A percentile compares a stretch with the other conserved stretches of the same genome.
Conservation (phyloP, 768 basidiomycete genomes). For the Agaricus subrufescens region DNA sequence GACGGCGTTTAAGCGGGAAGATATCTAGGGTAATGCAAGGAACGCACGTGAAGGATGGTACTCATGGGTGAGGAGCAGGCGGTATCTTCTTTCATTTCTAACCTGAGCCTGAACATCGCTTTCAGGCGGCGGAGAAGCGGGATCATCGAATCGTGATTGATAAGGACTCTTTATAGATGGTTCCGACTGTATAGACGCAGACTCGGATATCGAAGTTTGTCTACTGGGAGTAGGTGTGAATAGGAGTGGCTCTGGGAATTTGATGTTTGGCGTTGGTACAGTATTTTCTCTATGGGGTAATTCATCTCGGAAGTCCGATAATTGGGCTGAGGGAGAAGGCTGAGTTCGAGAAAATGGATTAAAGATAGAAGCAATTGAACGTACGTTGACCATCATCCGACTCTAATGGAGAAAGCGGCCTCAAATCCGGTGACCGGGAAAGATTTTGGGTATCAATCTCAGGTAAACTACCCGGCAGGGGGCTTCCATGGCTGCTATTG, state of each 20-base stretch:
- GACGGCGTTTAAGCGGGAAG: neutral
- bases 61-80: conserved; percentile 59
- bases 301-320: neutral
- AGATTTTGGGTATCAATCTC: neutral
- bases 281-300: conserved; percentile 24
- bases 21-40: neutral
- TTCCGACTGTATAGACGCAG: conserved; percentile 21
- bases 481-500: conserved; percentile 18
- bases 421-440: conserved; percentile 33
- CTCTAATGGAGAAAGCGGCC: conserved; percentile 20
- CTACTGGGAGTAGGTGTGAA: conserved; percentile 25
- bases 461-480: conserved; percentile 2
- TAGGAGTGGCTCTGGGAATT: conserved; percentile 30
- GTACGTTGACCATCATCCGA: neutral
- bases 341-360: neutral
- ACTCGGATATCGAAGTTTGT: conserved; percentile 25
- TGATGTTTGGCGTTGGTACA: conserved; percentile 23
- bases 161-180: conserved; percentile 19
- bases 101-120: conserved; percentile 35
- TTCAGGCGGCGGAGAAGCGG: conserved; percentile 29
- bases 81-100: conserved; percentile 63
- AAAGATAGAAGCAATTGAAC: neutral
- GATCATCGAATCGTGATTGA: conserved; percentile 22
- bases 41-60: conserved; percentile 65
- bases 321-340: neutral